These are phyloP conservation scores for Rhodotorula mucilaginosa DNA, from an alignment of 1,284 basidiomycete genomes.

Conservation along the genomic window DNA sequence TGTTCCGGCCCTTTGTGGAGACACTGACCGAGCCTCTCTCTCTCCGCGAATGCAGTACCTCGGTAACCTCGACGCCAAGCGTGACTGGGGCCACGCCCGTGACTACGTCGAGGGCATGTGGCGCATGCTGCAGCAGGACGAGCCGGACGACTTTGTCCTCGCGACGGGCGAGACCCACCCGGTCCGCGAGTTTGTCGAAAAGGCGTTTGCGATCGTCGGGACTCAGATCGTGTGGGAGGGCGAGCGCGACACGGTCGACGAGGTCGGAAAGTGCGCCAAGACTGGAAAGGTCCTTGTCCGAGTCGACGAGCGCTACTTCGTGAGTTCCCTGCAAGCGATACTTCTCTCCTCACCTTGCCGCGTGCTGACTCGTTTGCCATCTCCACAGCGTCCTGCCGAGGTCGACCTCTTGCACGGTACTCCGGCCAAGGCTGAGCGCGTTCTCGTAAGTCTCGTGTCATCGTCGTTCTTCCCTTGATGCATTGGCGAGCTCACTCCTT, in stretches of 20 bases:
- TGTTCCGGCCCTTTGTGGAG: accelerated
- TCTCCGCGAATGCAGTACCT: constrained; percentile 57
- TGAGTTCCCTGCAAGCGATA: constrained; percentile 50
- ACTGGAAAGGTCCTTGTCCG: constrained; percentile 70
- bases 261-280: constrained; percentile 67
- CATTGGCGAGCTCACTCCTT: too few relatives aligned
- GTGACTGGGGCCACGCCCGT: constrained; percentile 83
- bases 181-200: constrained; percentile 84
- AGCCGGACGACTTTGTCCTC: constrained; percentile 80
- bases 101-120: constrained; percentile 69
- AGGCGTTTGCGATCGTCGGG: constrained; percentile 68
- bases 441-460: constrained; percentile 56
- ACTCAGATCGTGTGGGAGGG: constrained; percentile 71
- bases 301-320: constrained; percentile 77
- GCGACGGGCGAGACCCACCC: constrained; percentile 89
- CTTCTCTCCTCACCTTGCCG: neutral
- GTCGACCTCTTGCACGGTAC: constrained; percentile 82
- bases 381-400: constrained; percentile 62
- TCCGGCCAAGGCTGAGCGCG: constrained; percentile 76
- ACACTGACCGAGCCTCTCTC: neutral
- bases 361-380: too few relatives aligned
- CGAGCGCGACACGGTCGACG: constrained; percentile 59
- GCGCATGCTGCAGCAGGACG: constrained; percentile 81
- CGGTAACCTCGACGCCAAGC: constrained; percentile 82
- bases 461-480: neutral